Base-by-base conservation (phyloP, 2,329 filamentous ascomycete species). In the Colletotrichum sansevieriae region DNA sequence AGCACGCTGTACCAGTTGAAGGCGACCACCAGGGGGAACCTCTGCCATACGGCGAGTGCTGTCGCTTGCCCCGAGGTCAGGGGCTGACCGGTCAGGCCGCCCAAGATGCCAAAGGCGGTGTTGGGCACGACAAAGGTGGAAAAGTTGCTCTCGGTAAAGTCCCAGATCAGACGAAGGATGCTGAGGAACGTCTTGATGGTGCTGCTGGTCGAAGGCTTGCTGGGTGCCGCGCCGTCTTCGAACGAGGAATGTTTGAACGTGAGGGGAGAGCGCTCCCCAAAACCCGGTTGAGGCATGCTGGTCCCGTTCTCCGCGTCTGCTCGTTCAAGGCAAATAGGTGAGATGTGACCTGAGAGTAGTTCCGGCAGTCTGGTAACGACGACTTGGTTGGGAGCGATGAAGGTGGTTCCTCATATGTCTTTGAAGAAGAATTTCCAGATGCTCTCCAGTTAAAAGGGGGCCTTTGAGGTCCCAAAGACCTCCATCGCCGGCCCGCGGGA, bases 1-100 rank as follows among this genome's bases (percentile, higher is more conserved):
- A 78, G 63, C 9, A 78, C 73, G 52, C 76, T 75, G 13, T 75
- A 44, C 76, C 76, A 78, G 22, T 74, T 59, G 73, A 73, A 75
- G 25, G 67, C 56, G 13, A 75, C 52, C 5, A 67, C 22, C 18
- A 70, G 52, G n/a, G 67, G 67, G 13, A 63, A 35, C 13, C 57
- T 51, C 29, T 55, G 56, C 20, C 61, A 43, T 39, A 66, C 33
- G 12, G 47, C 43, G 29, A 68, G 52, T 20, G 65, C 20, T 15
- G 65, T n/a, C 25, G 61, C 39, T 22, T 33, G 60, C 13, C 54
- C 47, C 15, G 41, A 58, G 20, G 61, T 68, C 65, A 69, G 56
- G 15, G 62, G 66, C 62, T 20, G 15, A 33, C 66, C 66, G 13
- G 66, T 62, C 11, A 69, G 51, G 18, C 33, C 63, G 18, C 63